Percentiles rank a stretch among this genome's conserved stretches.
These are phyloP conservation scores for Pugionium cornutum DNA, from an alignment of 345 rosid genomes.

Conservation along the genomic window DNA sequence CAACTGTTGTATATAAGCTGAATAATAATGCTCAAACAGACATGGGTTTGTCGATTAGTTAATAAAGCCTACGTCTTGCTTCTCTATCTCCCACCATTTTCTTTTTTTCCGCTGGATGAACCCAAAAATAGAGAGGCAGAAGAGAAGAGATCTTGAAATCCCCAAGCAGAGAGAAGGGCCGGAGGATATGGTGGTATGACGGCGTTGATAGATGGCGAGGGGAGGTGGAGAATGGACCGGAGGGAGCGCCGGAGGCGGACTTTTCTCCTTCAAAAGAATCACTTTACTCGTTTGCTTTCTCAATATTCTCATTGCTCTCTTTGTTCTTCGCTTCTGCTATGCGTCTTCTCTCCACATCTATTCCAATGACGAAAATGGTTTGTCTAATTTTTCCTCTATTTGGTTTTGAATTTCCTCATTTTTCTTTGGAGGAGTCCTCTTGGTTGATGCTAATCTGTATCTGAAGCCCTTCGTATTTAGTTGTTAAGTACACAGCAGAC, in stretches of 20 bases:
- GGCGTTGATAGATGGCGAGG: constrained; percentile 57
- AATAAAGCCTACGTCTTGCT: too few relatives aligned
- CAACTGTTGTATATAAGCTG: too few relatives aligned
- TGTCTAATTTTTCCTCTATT: not conserved
- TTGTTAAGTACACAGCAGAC: constrained; percentile 66
- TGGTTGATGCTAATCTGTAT: too few relatives aligned
- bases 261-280: constrained; percentile 72
- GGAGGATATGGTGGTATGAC: constrained; percentile 56
- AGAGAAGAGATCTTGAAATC: too few relatives aligned
- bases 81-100: too few relatives aligned
- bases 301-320: constrained; percentile 92
- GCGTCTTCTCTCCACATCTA: constrained; percentile 73
- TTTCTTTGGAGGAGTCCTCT: too few relatives aligned
- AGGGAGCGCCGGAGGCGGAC: constrained; percentile 52
- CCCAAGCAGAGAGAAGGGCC: too few relatives aligned
- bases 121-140: too few relatives aligned
- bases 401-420: too few relatives aligned
- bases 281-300: constrained; percentile 79
- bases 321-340: constrained; percentile 82
- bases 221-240: constrained; percentile 59
- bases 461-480: constrained; percentile 41
- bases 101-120: too few relatives aligned
- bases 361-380: constrained; percentile 53
- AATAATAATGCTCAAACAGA: too few relatives aligned
- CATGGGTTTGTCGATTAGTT: too few relatives aligned